A percentile compares a stretch with the other conserved stretches of the same genome.
phyloP scores from a whole-genome alignment of 2,329 filamentous ascomycete genomes.

The Thermoascus crustaceus region DNA sequence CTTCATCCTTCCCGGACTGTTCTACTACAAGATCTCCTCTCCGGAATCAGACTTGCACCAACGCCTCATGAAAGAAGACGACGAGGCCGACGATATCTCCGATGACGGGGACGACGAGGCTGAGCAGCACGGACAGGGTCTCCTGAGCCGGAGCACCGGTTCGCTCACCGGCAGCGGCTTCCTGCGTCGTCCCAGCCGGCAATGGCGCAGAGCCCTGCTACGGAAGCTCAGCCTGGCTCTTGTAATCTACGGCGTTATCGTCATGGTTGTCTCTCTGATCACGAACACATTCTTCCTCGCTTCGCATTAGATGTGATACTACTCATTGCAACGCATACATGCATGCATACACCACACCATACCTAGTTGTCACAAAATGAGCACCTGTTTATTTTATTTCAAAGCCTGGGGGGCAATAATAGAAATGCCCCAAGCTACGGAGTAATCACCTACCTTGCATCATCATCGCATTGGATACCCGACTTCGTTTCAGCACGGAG shows the following conservation, averaged over 20 bases:
- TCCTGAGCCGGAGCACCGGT: conserved; percentile 31
- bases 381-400: too few relatives aligned
- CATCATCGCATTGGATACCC: too few relatives aligned
- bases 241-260: conserved; percentile 71
- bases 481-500: too few relatives aligned
- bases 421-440: too few relatives aligned
- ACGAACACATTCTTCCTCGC: conserved; percentile 77
- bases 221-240: conserved; percentile 67
- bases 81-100: conserved; percentile 53
- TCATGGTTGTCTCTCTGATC: conserved; percentile 81
- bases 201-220: conserved; percentile 55
- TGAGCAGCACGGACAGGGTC: conserved; percentile 24
- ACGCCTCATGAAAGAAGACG: conserved; percentile 79
- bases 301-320: conserved; percentile 48
- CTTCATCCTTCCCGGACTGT: conserved; percentile 90
- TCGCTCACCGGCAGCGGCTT: conserved; percentile 48
- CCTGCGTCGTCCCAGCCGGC: conserved; percentile 55
- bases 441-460: too few relatives aligned
- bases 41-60: conserved; percentile 83
- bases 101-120: conserved; percentile 24
- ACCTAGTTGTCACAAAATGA: too few relatives aligned
- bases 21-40: conserved; percentile 96
- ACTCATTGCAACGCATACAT: too few relatives aligned
- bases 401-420: too few relatives aligned
- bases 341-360: too few relatives aligned